Conservation (phyloP, 495 filamentous ascomycete species). For the Aspergillus sclerotiicarbonarius region DNA sequence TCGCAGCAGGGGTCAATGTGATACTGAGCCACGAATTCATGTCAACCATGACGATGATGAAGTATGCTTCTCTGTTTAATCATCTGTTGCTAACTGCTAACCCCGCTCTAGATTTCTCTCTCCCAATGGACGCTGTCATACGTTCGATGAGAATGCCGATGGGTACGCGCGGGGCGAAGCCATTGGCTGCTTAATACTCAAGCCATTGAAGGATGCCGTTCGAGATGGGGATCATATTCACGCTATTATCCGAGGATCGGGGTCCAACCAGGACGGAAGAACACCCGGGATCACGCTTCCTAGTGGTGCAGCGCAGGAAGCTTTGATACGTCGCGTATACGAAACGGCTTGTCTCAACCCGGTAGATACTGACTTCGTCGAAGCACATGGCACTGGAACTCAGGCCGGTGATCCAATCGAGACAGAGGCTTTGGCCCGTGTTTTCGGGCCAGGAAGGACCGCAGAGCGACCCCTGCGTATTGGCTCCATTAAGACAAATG, state of each 20-base stretch:
- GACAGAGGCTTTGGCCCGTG: conserved; percentile 43
- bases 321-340: conserved; percentile 50
- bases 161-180: conserved; percentile 50
- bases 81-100: not conserved
- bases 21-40: conserved; percentile 34
- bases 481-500: conserved; percentile 42
- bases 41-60: conserved; percentile 23
- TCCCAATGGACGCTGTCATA: conserved; percentile 24
- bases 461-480: conserved; percentile 13
- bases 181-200: conserved; percentile 33
- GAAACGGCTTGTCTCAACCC: conserved; percentile 37
- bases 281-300: conserved; percentile 58
- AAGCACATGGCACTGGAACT: conserved; percentile 52
- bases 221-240: conserved; percentile 31
- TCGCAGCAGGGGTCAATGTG: conserved; percentile 41
- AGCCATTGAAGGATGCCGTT: conserved; percentile 28
- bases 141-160: conserved; percentile 38
- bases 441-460: conserved; percentile 9
- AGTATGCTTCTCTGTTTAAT: conserved; percentile 1
- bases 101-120: conserved; percentile 18
- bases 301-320: conserved; percentile 51
- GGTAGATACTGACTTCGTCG: conserved; percentile 21
- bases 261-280: conserved; percentile 39
- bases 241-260: conserved; percentile 34
- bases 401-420: conserved; percentile 61